Base-by-base conservation (phyloP, 1,284 basidiomycete genomes). In the Trichosporon inkin region DNA sequence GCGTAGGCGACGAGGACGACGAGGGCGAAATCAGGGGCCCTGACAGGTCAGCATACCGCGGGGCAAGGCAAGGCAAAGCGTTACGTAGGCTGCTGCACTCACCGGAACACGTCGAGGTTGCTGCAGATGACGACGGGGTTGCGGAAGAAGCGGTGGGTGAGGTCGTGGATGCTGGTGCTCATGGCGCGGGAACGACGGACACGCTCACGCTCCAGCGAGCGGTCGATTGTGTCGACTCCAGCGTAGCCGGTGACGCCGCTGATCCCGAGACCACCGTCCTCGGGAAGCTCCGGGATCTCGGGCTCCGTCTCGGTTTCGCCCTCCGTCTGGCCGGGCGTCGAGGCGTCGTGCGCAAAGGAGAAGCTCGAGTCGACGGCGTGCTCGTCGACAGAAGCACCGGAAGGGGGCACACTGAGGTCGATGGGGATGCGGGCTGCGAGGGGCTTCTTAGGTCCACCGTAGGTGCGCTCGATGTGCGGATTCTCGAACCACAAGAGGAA, bases 401-500 rank as follows among this genome's bases (percentile, higher is more conserved):
- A 59, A 10, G 56, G 51, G 2, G 60, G 55, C 1, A 56, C 59
- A 7, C 19, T 39, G 8, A 62, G 55, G 53, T 65, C 61, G 20
- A 91, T 69, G 0, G 89, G 90, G n/a, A 84, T 86, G 4, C 92
- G 87, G 58, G 87, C 85, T 0, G 89, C 90, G 35, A 97, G 86
- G 1, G 87, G 86, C 74, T 94, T 92, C 66, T 86, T 87, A 68
- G 90, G 85, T 5, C 80, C 80, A 10, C 91, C 91, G 69, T 97
- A 97, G 61, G 88, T 87, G 11, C 92, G 84, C 71, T 95, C 91
- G 63, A 97, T 97, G 74, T 97, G 95, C 62, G 95, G 95, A 72
- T 95, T 97, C 80, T 98, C 95, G 69, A 99, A 99, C 77, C 88
- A 88, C n/a, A 93, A 83, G 58, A 99, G 82, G 83, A 99, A 99